Evolutionary conservation across 2,329 filamentous ascomycete genomes (phyloP).

Genomic region (Phialemoniopsis sp.): DNA sequence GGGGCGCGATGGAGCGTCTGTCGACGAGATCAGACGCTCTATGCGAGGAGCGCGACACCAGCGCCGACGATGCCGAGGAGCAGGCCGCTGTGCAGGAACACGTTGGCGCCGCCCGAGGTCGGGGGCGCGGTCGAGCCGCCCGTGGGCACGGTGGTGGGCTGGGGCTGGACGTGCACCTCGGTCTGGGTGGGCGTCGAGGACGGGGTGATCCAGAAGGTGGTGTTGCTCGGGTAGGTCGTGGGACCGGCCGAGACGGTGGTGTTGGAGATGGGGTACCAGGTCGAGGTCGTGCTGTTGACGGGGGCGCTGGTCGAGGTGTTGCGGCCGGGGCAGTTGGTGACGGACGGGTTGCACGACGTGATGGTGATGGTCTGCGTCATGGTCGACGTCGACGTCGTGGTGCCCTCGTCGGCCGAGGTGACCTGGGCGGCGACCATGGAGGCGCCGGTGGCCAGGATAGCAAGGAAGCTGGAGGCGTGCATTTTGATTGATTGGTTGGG

Average conservation of each 20-base stretch:
- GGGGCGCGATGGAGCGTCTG: no score
- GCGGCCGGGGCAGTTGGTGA: slow-evolving; percentile 14
- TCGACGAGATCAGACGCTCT: slow-evolving; percentile 2
- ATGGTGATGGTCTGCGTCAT: slow-evolving; percentile 32
- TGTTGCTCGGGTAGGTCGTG: slow-evolving; percentile 10
- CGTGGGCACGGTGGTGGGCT: slow-evolving; percentile 5
- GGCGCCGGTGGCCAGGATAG: slow-evolving; percentile 33
- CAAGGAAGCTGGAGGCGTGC: slow-evolving; percentile 38
- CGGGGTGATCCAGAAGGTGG: slow-evolving; percentile 14
- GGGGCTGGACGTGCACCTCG: slow-evolving; percentile 7
- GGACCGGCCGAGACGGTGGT: slow-evolving; percentile 4
- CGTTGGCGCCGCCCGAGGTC: slow-evolving; percentile 25
- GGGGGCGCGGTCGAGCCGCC: slow-evolving; percentile 8
- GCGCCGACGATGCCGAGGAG: slow-evolving; percentile 32
- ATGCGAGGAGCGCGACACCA: slow-evolving; percentile 32
- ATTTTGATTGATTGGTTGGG: slow-evolving; percentile 27
- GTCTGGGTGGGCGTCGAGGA: slow-evolving; percentile 16
- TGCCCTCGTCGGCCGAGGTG: slow-evolving; percentile 21
- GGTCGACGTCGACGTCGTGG: slow-evolving; percentile 40
- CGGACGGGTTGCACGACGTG: slow-evolving; percentile 11
- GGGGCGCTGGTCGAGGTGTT: slow-evolving; percentile 7
- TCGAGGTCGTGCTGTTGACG: slow-evolving; percentile 8
- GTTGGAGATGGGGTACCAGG: slow-evolving; percentile 12
- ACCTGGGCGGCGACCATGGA: slow-evolving; percentile 26
- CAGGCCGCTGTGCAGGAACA: slow-evolving; percentile 33